phyloP scores from a whole-genome alignment of 805 yeast species.

The Cyberlindnera mycetangii region DNA sequence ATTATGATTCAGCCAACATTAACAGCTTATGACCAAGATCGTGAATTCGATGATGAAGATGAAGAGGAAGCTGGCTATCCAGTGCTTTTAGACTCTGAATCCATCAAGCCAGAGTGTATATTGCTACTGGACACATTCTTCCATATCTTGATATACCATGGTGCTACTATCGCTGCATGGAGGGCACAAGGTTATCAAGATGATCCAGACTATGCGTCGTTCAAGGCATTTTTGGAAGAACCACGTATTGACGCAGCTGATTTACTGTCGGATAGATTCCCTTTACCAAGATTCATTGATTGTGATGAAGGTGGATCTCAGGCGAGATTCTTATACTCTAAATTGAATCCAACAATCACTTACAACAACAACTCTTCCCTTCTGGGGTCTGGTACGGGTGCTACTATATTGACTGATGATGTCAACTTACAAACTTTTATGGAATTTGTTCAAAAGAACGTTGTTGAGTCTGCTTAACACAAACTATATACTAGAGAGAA shows the following conservation, averaged over 20 bases:
- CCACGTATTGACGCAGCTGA: constrained; percentile 93
- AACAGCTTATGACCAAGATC: constrained; percentile 77
- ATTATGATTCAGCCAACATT: constrained; percentile 98
- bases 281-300: constrained; percentile 94
- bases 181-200: constrained; percentile 93
- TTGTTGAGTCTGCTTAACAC: constrained; percentile 44
- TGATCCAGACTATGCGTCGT: constrained; percentile 83
- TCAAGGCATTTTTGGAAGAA: constrained; percentile 79
- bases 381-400: constrained; percentile 49
- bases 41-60: constrained; percentile 57
- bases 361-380: constrained; percentile 47
- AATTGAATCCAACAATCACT: constrained; percentile 90
- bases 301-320: constrained; percentile 99
- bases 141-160: constrained; percentile 94
- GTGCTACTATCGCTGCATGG: constrained; percentile 94
- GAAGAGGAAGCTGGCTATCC: constrained; percentile 37
- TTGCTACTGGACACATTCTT: constrained; percentile 91
- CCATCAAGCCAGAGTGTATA: constrained; percentile 85
- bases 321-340: constrained; percentile 93
- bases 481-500: not conserved
- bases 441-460: constrained; percentile 89
- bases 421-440: constrained; percentile 92
- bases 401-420: constrained; percentile 94
- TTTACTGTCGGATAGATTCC: constrained; percentile 89
- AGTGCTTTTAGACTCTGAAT: constrained; percentile 88